Evolutionary conservation across 2,329 filamentous ascomycete species (phyloP), one percentile per base, ranked within the genome.

Genomic region (Fusarium sp.): DNA sequence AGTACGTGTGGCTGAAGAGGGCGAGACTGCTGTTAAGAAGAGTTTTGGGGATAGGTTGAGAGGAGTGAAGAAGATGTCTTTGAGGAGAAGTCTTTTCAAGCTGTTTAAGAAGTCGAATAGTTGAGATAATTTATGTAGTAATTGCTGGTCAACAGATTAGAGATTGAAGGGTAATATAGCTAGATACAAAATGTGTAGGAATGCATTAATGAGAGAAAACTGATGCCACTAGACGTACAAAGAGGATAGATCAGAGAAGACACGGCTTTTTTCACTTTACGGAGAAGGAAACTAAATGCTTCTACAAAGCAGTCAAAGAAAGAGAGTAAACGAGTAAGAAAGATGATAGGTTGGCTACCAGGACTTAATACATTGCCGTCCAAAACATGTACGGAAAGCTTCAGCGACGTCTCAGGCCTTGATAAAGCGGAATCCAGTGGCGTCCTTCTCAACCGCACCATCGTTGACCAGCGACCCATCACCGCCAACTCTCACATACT

Each of bases 331-430:
- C 8, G 0, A 20, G 28, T 14, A 14, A 50, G 11, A 18, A 7
- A 51, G 0, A 26, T n/a, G n/a, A 2, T 22, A 22, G 3, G 7
- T 6, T 6, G 6, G 3, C 14, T 0, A 4, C 7, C 8, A 20
- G 7, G 3, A 18, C 16, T 33, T 7, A 3, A 33, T 35, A 20
- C 4, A 3, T 6, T 26, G 8, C 7, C 6, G 9, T 4, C 7
- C 16, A 11, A 11, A 20, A 8, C 47, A 26, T 6, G n/a, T 7
- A n/a, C 7, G 26, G 4, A 5, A 51, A 11, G 13, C 10, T 9
- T n/a, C 16, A 16, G 47, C 16, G 8, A 4, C n/a, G 3, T 6
- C 41, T 48, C 31, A 58, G 24, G 30, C 11, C 15, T 58, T 48
- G 14, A 58, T 10, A 5, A 58, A 48, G 3, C 41, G 55, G 18